Base-by-base conservation (phyloP, 116 monocot genomes). In the Phalaenopsis hybrid region DNA sequence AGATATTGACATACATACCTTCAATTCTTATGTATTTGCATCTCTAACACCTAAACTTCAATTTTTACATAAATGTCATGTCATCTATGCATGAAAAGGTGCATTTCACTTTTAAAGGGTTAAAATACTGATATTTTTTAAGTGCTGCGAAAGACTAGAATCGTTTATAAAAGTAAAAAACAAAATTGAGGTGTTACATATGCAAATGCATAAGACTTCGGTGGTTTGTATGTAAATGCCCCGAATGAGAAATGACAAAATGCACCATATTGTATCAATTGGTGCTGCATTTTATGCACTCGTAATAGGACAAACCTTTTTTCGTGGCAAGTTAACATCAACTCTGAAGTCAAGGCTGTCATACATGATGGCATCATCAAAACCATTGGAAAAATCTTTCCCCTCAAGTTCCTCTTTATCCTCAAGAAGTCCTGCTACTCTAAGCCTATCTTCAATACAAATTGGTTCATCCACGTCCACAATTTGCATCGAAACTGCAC, bases 401-500 rank as follows among this genome's bases (percentile, higher is more conserved):
- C 31, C 33, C 58, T 79, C 43, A 55, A 46, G 75, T 81, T 88
- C 77, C 78, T 78, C 76, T 67, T 85, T 82, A 17, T 21, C 37
- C 50, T 79, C 80, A 76, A 92, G 46, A 81, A 92, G 83, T 21
- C 90, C 92, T 46, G 75, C 83, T 78, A 63, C 80, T 82, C 85
- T 85, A 61, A 92, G 82, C 73, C 81, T 85, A 79, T 90, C 90
- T 81, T 90, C 90, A 20, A 92, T 75, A 67, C 85, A 88, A 67
- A 83, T 85, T 72, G 52, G 17, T 80, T 76, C 85, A 80, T 81
- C 81, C 46, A 87, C 82, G 65, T 88, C 87, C 74, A 84, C 82
- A 76, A 78, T 85, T 67, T 85, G 87, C 23, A 81, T n/a, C n/a
- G 55, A 37, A 82, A 44, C 88, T 92, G 81, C 81, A 88, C 8